A percentile compares a stretch with the other conserved stretches of the same genome.
phyloP scores from a whole-genome alignment of 139 green algal species.

The Desmodesmus armatus region DNA sequence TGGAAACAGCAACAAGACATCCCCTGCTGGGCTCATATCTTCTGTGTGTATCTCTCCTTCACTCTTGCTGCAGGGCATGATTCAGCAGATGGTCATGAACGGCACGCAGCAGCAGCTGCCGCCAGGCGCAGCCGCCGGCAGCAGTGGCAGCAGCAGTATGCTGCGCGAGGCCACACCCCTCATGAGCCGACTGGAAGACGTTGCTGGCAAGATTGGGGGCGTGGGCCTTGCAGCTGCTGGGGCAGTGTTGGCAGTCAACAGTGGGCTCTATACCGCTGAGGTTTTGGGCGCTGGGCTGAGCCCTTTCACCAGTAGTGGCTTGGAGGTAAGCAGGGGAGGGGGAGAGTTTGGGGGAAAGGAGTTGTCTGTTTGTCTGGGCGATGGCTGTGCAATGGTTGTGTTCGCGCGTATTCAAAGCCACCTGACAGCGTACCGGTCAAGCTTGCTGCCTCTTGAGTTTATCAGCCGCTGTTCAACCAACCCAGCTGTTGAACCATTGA shows the following conservation, averaged over 20 bases:
- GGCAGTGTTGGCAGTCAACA: constrained; percentile 61
- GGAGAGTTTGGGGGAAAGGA: not conserved
- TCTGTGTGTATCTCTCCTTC: no score
- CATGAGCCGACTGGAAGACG: constrained; percentile 77
- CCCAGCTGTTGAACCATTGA: no score
- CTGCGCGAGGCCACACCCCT: constrained; percentile 78
- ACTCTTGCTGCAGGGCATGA: constrained; percentile 38
- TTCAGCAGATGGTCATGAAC: constrained; percentile 19
- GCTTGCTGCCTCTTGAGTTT: no score
- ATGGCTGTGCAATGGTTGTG: no score
- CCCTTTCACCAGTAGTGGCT: constrained; percentile 1
- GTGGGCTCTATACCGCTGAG: constrained; percentile 44
- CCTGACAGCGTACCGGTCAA: no score
- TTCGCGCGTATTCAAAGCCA: no score
- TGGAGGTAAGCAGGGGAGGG: constrained; percentile 9
- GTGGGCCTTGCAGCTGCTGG: constrained; percentile 76
- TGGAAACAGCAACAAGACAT: no score
- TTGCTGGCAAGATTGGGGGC: constrained; percentile 79
- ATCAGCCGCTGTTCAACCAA: no score
- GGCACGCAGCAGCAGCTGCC: not conserved
- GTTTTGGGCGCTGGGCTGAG: constrained; percentile 17
- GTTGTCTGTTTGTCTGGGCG: no score
- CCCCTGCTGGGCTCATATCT: no score
- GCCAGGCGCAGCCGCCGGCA: not conserved
- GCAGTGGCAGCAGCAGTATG: not conserved